These are phyloP conservation scores for Ambrosiella beaveri DNA, from an alignment of 2,329 filamentous ascomycete genomes.

Conservation along the genomic window DNA sequence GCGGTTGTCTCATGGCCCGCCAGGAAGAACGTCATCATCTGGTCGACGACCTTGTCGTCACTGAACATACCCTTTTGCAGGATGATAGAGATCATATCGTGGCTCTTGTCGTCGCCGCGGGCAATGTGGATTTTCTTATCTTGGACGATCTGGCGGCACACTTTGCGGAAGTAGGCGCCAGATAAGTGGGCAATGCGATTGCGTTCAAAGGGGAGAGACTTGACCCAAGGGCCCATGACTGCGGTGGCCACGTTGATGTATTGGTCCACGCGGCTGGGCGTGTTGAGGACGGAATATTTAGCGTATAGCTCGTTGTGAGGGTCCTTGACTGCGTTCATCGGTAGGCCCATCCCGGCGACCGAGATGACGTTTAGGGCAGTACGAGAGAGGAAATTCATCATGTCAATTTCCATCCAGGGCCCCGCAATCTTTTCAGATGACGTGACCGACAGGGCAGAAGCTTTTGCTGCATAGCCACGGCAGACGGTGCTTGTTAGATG, in stretches of 20 bases:
- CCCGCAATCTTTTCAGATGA: not conserved
- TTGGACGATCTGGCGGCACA: slow-evolving; percentile 34
- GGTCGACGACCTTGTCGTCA: slow-evolving; percentile 68
- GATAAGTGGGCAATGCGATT: slow-evolving; percentile 47
- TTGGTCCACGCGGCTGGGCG: slow-evolving; percentile 32
- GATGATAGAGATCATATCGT: slow-evolving; percentile 68
- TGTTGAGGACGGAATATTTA: slow-evolving; percentile 40
- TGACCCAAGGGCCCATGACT: slow-evolving; percentile 46
- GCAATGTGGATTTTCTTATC: slow-evolving; percentile 44
- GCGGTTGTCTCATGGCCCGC: not conserved
- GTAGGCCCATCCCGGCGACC: slow-evolving; percentile 50
- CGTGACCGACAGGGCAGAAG: not conserved
- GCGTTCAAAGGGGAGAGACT: slow-evolving; percentile 47
- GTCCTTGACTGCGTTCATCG: slow-evolving; percentile 49
- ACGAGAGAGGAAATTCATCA: slow-evolving; percentile 46
- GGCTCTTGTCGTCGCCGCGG: slow-evolving; percentile 20
- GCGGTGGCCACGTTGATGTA: slow-evolving; percentile 40
- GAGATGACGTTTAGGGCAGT: slow-evolving; percentile 63
- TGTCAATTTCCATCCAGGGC: slow-evolving; percentile 31
- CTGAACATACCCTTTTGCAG: slow-evolving; percentile 57
- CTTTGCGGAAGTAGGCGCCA: not conserved
- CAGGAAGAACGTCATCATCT: slow-evolving; percentile 45
- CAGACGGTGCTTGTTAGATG: slow-evolving; percentile 32
- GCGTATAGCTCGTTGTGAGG: slow-evolving; percentile 40
- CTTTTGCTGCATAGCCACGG: not conserved